Percentiles rank a stretch among this genome's conserved stretches.
Conservation (phyloP, 305 asterid genomes). For the Fraxinus baroniana region DNA sequence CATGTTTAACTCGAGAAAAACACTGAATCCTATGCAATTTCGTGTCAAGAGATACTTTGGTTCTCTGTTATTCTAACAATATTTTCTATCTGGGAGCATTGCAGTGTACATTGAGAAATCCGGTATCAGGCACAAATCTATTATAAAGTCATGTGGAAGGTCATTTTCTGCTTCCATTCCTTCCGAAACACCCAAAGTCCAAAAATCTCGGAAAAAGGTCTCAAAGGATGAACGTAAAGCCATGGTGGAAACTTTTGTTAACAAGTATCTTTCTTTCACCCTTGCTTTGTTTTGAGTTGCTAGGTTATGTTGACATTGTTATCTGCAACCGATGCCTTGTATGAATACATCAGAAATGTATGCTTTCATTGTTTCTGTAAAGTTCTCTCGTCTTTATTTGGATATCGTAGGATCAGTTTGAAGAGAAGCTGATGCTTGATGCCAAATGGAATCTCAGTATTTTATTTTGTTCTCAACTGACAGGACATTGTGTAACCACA, state of each 20-base stretch:
- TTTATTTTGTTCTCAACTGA: not conserved
- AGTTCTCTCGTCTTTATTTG: not conserved
- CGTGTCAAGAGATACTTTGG: not conserved
- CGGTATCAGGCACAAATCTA: slow-evolving; percentile 20
- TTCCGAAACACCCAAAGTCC: slow-evolving; percentile 21
- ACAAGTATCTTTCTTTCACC: slow-evolving; percentile 27
- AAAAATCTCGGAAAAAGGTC: slow-evolving; percentile 29
- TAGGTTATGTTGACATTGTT: slow-evolving; percentile 2
- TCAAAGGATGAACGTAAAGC: slow-evolving; percentile 40
- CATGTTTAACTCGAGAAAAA: slow-evolving; percentile 8
- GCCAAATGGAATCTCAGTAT: not conserved
- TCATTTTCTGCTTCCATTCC: slow-evolving; percentile 35
- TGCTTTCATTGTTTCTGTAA: not conserved
- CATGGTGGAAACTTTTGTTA: slow-evolving; percentile 40
- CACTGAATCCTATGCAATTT: slow-evolving; percentile 1
- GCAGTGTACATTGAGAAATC: slow-evolving; percentile 30
- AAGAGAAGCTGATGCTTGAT: slow-evolving; percentile 3
- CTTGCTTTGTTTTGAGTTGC: slow-evolving; percentile 17
- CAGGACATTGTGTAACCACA: not conserved
- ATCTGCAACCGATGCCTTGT: not conserved
- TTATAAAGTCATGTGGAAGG: slow-evolving; percentile 22
- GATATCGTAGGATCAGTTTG: not conserved
- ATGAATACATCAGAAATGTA: not conserved
- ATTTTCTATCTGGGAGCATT: slow-evolving; percentile 17
- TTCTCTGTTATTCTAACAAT: not conserved